Percentiles rank a stretch among this genome's conserved stretches.
Conservation (phyloP, 1,284 basidiomycete species). For the Violaceomyces palustris region DNA sequence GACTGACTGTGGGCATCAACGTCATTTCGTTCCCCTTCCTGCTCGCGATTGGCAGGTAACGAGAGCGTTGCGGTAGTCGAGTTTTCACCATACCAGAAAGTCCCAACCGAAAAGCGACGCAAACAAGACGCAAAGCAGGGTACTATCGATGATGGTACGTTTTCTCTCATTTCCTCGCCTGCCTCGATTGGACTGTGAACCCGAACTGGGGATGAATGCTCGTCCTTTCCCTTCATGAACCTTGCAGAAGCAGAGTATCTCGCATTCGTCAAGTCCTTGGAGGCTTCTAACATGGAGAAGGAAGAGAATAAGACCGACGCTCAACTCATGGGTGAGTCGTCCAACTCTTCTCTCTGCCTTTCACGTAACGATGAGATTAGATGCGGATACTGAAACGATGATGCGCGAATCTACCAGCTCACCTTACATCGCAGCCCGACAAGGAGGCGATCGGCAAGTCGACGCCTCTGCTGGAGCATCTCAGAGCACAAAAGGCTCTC, state of each 20-base stretch:
- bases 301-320: constrained; percentile 25
- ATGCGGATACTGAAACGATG: too few species aligned
- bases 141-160: constrained; percentile 70
- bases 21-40: neutral
- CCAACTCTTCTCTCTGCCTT: neutral
- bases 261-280: constrained; percentile 16
- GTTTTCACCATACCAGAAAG: constrained; percentile 85
- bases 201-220: too few species aligned
- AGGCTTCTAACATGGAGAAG: neutral
- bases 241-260: constrained; percentile 23
- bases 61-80: constrained; percentile 85
- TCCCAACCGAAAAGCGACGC: constrained; percentile 64
- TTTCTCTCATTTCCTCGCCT: neutral
- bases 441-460: constrained; percentile 10
- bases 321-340: constrained; percentile 17
- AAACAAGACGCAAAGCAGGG: constrained; percentile 67
- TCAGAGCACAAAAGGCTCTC: constrained; percentile 24
- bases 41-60: constrained; percentile 62
- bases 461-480: constrained; percentile 40
- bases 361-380: too few species aligned
- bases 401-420: too few species aligned
- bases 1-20: neutral
- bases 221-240: too few species aligned
- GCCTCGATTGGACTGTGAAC: neutral
- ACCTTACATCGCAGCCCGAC: too few species aligned